phyloP scores from a whole-genome alignment of 2,329 filamentous ascomycete species.

The Cordyceps javanica region DNA sequence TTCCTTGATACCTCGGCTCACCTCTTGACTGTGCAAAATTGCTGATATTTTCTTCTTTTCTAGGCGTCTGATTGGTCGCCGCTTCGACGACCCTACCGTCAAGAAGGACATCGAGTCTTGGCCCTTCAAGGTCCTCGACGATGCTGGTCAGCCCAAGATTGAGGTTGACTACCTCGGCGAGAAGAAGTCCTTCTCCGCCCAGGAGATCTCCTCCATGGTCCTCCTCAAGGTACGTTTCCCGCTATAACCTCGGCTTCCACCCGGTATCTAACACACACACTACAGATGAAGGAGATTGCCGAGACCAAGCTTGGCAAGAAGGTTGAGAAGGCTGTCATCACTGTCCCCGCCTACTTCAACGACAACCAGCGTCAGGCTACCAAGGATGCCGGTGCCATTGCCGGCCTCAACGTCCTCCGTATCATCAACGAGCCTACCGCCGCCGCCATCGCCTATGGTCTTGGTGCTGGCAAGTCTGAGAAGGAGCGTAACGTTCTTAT shows the following conservation, averaged over 20 bases:
- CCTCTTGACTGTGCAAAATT: background rate
- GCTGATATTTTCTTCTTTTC: slow-evolving; percentile 14
- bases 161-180: slow-evolving; percentile 94
- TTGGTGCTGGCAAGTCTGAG: slow-evolving; percentile 66
- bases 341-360: slow-evolving; percentile 97
- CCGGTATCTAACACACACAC: slow-evolving; percentile 12
- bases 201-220: slow-evolving; percentile 99
- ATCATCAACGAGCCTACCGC: slow-evolving; percentile 96
- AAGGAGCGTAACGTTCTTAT: slow-evolving; percentile 85
- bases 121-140: slow-evolving; percentile 97
- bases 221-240: slow-evolving; percentile 73
- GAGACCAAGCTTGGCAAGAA: slow-evolving; percentile 76
- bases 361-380: slow-evolving; percentile 95
- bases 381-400: slow-evolving; percentile 89
- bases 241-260: background rate
- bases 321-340: slow-evolving; percentile 84
- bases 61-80: slow-evolving; percentile 94
- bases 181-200: slow-evolving; percentile 92
- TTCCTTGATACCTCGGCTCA: slow-evolving; percentile 17
- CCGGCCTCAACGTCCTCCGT: slow-evolving; percentile 89
- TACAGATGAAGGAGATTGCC: slow-evolving; percentile 82
- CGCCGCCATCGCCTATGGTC: slow-evolving; percentile 88
- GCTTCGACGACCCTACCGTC: slow-evolving; percentile 90
- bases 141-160: slow-evolving; percentile 81
- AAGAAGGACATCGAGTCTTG: slow-evolving; percentile 99